Conservation (phyloP, 371 early-diverging fungal genomes). For the Circinella umbellata region DNA sequence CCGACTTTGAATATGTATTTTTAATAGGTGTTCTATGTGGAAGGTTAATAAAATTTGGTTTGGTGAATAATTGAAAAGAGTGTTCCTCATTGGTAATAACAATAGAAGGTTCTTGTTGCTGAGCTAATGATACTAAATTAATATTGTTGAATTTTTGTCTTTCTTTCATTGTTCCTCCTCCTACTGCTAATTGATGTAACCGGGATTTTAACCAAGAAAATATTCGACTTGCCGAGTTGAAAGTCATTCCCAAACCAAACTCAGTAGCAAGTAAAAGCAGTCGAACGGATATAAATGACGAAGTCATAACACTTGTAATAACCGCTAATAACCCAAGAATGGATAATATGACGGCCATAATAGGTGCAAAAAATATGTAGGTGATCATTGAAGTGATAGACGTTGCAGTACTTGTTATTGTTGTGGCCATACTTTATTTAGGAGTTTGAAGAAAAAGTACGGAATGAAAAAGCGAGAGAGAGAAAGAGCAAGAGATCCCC, state of each 20-base stretch:
- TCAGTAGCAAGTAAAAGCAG: constrained; percentile 21
- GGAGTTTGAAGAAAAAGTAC: too few species aligned
- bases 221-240: constrained; percentile 17
- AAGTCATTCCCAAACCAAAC: constrained; percentile 20
- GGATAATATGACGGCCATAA: constrained; percentile 15
- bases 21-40: constrained; percentile 20
- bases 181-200: not conserved
- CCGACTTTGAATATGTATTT: constrained; percentile 19
- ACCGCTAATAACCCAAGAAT: constrained; percentile 21
- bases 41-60: constrained; percentile 5
- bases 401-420: not conserved
- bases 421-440: not conserved
- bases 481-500: constrained; percentile 2
- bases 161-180: not conserved
- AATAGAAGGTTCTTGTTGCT: not conserved
- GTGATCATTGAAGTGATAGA: constrained; percentile 12
- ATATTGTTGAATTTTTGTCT: not conserved
- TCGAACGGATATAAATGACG: constrained; percentile 28
- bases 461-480: not conserved
- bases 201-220: constrained; percentile 9
- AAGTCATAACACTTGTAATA: constrained; percentile 24
- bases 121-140: not conserved
- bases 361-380: constrained; percentile 18
- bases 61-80: too few species aligned
- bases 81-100: too few species aligned